Percentiles rank a stretch among this genome's conserved stretches.
phyloP scores from a whole-genome alignment of 192 early-diverging fungal genomes.

The Podila epigama region DNA sequence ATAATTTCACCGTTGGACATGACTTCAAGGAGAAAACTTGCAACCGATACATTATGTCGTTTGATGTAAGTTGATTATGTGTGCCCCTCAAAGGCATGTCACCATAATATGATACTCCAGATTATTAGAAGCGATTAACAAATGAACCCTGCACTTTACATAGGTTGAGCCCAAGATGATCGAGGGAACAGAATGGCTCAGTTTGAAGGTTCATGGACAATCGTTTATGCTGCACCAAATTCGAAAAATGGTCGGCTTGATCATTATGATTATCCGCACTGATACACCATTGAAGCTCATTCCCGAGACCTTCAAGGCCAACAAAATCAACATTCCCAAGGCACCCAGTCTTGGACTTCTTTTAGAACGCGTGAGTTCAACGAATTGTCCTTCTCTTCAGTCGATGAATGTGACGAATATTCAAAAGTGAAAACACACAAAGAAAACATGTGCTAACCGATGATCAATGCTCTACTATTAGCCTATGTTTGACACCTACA shows the following conservation, averaged over 20 bases:
- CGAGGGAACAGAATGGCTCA: constrained; percentile 86
- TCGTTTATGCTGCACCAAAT: constrained; percentile 99
- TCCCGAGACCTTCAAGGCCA: constrained; percentile 63
- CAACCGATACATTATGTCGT: constrained; percentile 84
- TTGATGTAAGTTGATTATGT: constrained; percentile 73
- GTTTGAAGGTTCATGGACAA: constrained; percentile 92
- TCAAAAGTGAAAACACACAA: background rate
- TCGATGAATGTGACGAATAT: background rate
- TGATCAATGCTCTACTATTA: constrained; percentile 7
- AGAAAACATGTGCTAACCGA: no score
- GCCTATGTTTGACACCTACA: constrained; percentile 74
- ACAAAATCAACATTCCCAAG: constrained; percentile 94
- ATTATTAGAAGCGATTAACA: no score
- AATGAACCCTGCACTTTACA: no score
- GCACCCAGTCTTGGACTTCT: constrained; percentile 91
- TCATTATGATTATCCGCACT: constrained; percentile 81
- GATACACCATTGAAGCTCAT: constrained; percentile 75
- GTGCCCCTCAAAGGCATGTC: background rate
- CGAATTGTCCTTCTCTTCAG: background rate
- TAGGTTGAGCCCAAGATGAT: constrained; percentile 74
- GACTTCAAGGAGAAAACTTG: constrained; percentile 78
- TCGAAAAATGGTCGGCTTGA: constrained; percentile 97
- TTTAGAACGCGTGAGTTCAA: constrained; percentile 69
- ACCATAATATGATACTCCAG: no score
- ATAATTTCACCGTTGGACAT: constrained; percentile 93